A percentile compares a stretch with the other conserved stretches of the same genome.
These are phyloP conservation scores for Phyllosticta ampelicida DNA, from an alignment of 2,329 filamentous ascomycete species.

Conservation along the genomic window DNA sequence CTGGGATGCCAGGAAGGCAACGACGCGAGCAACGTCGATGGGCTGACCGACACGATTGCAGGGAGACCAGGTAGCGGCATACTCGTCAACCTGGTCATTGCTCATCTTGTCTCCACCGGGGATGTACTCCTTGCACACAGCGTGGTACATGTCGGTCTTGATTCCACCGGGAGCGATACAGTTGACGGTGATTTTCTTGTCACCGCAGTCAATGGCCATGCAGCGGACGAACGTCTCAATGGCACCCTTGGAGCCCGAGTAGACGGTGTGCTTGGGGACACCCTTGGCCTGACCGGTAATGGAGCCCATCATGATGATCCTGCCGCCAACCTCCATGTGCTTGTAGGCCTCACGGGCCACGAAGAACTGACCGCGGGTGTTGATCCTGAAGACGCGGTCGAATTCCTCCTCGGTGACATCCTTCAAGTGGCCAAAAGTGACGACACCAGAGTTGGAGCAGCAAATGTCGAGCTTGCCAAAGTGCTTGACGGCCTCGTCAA, in stretches of 20 bases:
- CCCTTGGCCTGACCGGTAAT: constrained; percentile 48
- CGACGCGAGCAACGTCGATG: constrained; percentile 56
- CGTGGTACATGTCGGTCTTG: constrained; percentile 51
- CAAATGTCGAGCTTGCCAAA: constrained; percentile 59
- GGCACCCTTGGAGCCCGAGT: constrained; percentile 44
- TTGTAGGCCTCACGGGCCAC: constrained; percentile 48
- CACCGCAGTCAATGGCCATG: constrained; percentile 44
- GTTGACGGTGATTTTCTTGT: constrained; percentile 49
- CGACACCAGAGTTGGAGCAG: constrained; percentile 55
- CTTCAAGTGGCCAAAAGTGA: constrained; percentile 43
- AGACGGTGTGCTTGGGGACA: constrained; percentile 44
- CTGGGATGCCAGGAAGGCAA: constrained; percentile 49
- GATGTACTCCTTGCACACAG: constrained; percentile 54
- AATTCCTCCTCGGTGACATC: constrained; percentile 45
- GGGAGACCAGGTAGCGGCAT: constrained; percentile 53
- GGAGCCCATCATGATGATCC: constrained; percentile 45
- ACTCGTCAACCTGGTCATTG: constrained; percentile 51
- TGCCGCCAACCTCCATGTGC: constrained; percentile 40
- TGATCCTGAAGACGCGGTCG: constrained; percentile 50
- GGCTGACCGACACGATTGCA: constrained; percentile 55
- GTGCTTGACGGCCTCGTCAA: constrained; percentile 50
- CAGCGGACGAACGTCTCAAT: constrained; percentile 45
- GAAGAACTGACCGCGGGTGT: constrained; percentile 54
- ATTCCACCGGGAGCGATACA: constrained; percentile 48
- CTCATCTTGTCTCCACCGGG: constrained; percentile 44